Evolutionary conservation across 139 green algal species (phyloP).

Genomic region (Closterium sp.): DNA sequence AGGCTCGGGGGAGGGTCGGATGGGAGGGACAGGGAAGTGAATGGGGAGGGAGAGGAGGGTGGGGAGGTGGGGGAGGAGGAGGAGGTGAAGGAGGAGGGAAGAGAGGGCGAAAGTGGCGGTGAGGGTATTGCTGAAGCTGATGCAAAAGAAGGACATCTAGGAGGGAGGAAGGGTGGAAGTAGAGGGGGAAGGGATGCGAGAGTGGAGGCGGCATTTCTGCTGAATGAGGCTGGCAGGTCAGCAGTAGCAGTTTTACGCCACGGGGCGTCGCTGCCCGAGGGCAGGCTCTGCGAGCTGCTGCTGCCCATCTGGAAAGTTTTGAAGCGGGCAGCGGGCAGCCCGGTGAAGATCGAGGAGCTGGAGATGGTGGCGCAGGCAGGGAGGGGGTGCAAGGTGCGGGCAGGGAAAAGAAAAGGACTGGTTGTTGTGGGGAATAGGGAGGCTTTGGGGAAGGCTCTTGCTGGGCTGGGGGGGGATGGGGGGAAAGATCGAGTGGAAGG

Average conservation of each 20-base stretch:
- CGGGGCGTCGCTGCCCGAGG: background rate
- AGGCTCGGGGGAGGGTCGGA: background rate
- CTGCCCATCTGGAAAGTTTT: background rate
- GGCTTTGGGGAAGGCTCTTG: background rate
- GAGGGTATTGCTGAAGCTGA: background rate
- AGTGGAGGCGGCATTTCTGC: background rate
- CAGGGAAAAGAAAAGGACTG: conserved; percentile 11
- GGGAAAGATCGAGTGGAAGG: background rate
- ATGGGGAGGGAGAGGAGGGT: background rate
- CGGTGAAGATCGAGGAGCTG: background rate
- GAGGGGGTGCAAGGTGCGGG: background rate
- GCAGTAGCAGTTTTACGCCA: background rate
- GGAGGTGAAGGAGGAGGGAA: background rate
- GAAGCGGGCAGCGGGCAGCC: background rate
- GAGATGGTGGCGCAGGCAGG: conserved; percentile 1
- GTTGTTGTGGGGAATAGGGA: background rate
- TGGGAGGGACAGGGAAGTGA: too few relatives aligned
- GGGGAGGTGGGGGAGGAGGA: background rate
- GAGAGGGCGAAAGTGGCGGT: background rate
- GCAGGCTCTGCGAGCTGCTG: background rate
- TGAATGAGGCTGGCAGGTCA: background rate
- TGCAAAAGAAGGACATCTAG: background rate
- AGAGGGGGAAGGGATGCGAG: background rate
- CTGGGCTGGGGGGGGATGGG: background rate
- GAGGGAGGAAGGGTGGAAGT: background rate